A percentile compares a stretch with the other conserved stretches of the same genome.
Conservation (phyloP, 441 rosid species). For the Erysimum pusillum region DNA sequence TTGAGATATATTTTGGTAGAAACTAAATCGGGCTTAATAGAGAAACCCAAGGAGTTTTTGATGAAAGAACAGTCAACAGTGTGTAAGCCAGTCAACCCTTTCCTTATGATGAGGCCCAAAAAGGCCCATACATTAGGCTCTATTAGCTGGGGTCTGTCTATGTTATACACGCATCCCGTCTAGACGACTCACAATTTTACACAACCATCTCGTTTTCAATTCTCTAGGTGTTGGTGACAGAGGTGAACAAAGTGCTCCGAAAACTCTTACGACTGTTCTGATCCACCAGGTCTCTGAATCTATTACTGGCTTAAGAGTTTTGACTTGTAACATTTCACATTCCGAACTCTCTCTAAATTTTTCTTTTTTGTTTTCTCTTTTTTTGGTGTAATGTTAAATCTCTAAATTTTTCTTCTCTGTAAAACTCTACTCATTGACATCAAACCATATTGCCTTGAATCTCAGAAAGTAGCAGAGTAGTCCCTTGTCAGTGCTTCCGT, state of each 20-base stretch:
- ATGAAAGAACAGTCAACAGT: not conserved
- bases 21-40: not conserved
- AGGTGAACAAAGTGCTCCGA: not conserved
- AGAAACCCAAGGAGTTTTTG: not conserved
- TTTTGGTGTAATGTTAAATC: not conserved
- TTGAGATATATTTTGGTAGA: not conserved
- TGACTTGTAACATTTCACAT: not conserved
- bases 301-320: not conserved
- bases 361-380: not conserved
- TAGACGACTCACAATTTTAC: not conserved
- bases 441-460: not conserved
- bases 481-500: not conserved
- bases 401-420: not conserved
- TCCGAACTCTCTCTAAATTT: not conserved
- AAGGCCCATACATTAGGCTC: conserved; percentile 17
- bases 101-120: not conserved
- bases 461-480: not conserved
- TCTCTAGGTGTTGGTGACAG: not conserved
- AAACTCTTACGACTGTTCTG: not conserved
- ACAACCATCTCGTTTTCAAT: not conserved
- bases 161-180: not conserved
- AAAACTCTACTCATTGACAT: not conserved
- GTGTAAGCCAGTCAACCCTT: not conserved
- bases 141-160: not conserved
- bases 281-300: not conserved